Conservation (phyloP, 352 stramenopile genomes). For the Blastocystis sp. region DNA sequence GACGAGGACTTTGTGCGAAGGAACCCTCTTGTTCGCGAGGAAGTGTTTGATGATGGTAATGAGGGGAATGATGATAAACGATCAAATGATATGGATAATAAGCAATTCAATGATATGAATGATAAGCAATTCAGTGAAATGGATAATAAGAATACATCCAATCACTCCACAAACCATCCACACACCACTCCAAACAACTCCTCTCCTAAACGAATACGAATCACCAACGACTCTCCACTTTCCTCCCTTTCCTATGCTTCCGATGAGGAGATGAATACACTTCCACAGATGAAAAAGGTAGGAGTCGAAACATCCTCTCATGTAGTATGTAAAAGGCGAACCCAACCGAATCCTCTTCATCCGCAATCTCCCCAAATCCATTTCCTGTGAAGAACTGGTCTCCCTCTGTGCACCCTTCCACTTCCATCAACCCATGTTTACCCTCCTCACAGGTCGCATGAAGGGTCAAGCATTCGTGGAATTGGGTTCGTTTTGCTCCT, state of each 20-base stretch:
- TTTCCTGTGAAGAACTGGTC: conserved; percentile 26
- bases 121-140: too few relatives aligned
- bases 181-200: too few relatives aligned
- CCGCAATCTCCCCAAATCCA: background rate
- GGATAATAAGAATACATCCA: too few relatives aligned
- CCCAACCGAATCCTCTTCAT: background rate
- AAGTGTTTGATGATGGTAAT: background rate
- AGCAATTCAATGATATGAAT: too few relatives aligned
- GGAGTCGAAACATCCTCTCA: background rate
- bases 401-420: background rate
- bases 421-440: background rate
- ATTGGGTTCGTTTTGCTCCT: background rate
- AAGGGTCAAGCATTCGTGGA: conserved; percentile 47
- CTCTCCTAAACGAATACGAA: background rate
- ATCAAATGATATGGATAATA: too few relatives aligned
- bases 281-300: conserved; percentile 18
- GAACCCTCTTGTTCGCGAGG: background rate
- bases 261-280: conserved; percentile 2
- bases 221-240: background rate
- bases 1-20: conserved; percentile 12
- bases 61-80: background rate
- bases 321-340: conserved; percentile 14
- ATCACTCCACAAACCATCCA: too few relatives aligned
- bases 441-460: conserved; percentile 43
- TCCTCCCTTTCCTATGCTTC: background rate